Evolutionary conservation across 768 basidiomycete species (phyloP).

Genomic region (Suillus fuscotomentosus): DNA sequence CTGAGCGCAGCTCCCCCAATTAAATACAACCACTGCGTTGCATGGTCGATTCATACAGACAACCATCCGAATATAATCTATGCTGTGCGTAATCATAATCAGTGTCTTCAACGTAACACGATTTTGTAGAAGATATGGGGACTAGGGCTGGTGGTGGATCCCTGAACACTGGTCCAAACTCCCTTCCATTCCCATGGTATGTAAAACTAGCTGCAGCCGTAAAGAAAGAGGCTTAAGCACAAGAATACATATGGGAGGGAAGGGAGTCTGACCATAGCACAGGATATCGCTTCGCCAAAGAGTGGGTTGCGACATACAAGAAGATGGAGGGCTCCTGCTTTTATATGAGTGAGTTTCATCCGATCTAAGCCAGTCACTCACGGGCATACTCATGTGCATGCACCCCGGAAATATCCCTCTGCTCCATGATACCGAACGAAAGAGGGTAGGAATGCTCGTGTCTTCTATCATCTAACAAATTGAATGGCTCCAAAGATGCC

Average conservation of each 20-base stretch:
- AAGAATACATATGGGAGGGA: constrained; percentile 26
- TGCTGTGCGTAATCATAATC: neutral
- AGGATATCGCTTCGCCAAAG: constrained; percentile 9
- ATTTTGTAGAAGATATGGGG: constrained; percentile 3
- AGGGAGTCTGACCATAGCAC: constrained; percentile 27
- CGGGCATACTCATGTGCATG: neutral
- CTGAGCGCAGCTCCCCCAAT: neutral
- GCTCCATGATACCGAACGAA: neutral
- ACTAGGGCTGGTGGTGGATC: constrained; percentile 6
- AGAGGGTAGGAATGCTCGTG: constrained; percentile 1
- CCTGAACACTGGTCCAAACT: constrained; percentile 27
- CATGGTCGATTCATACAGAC: neutral
- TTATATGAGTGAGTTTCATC: neutral
- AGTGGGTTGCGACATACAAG: neutral
- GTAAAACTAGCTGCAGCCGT: constrained; percentile 29
- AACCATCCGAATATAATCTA: neutral
- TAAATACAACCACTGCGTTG: neutral
- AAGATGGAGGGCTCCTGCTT: neutral
- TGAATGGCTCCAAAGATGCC: neutral
- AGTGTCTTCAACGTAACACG: neutral
- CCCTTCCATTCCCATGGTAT: constrained; percentile 53
- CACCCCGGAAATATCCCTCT: neutral
- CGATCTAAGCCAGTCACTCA: neutral
- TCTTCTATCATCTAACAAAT: neutral
- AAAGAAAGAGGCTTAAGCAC: constrained; percentile 29